Evolutionary conservation across 2,329 filamentous ascomycete genomes (phyloP).

Genomic region (Daldinia sp.): DNA sequence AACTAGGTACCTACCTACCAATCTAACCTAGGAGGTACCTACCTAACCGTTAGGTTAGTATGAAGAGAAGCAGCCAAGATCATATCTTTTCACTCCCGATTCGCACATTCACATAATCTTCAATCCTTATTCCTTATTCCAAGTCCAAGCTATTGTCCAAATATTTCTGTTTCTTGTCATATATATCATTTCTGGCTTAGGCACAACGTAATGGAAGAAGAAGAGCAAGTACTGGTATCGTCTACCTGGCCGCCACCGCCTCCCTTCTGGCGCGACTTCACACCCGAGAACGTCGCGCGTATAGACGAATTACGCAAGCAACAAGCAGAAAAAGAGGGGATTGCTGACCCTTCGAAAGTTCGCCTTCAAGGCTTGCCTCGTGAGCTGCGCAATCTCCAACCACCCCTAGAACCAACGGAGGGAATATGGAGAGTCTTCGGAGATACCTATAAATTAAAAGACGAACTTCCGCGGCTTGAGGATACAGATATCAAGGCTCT

Average conservation of each 20-base stretch:
- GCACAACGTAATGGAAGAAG: constrained; percentile 43
- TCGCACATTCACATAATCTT: background rate
- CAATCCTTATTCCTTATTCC: background rate
- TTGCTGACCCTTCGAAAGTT: constrained; percentile 47
- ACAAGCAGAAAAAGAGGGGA: constrained; percentile 47
- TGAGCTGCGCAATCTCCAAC: constrained; percentile 80
- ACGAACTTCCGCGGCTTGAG: constrained; percentile 66
- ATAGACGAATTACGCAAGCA: constrained; percentile 55
- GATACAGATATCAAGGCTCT: constrained; percentile 73
- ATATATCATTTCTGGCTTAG: background rate
- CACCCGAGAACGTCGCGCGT: constrained; percentile 72
- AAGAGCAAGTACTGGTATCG: constrained; percentile 52
- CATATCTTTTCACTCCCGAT: background rate
- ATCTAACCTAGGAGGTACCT: too few species aligned
- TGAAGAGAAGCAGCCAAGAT: too few species aligned
- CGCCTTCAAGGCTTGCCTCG: constrained; percentile 64
- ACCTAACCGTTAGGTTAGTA: too few species aligned
- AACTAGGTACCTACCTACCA: background rate
- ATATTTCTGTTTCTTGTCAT: background rate
- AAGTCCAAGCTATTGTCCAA: too few species aligned
- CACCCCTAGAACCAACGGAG: constrained; percentile 79
- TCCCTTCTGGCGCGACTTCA: constrained; percentile 90
- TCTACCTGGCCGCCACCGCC: constrained; percentile 87
- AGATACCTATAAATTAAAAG: constrained; percentile 28
- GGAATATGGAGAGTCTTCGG: constrained; percentile 58